Conservation (phyloP, 257 asterid genomes). For the Haberlea rhodopensis region DNA sequence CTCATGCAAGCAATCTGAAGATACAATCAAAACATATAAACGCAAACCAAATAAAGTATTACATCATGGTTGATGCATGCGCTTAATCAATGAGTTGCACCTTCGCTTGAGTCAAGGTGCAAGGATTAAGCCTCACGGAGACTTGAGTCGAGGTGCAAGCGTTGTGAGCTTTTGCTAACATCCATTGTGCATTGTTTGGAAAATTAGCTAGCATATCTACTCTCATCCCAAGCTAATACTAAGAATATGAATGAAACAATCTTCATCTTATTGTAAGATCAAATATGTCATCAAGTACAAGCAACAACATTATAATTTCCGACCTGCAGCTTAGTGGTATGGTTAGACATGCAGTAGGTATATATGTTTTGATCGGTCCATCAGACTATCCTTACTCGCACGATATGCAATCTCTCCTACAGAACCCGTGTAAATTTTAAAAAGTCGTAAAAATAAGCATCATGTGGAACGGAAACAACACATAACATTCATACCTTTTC, state of each 20-base stretch:
- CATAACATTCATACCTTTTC: constrained; percentile 44
- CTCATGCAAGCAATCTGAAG: too few species aligned
- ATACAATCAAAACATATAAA: too few species aligned
- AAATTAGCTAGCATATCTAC: neutral
- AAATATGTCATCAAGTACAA: neutral
- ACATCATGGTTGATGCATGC: too few species aligned
- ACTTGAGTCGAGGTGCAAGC: too few species aligned
- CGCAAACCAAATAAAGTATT: too few species aligned
- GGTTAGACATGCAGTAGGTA: constrained; percentile 48
- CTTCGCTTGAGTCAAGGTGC: too few species aligned
- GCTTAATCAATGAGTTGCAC: too few species aligned
- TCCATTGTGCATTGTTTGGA: too few species aligned
- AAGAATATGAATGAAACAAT: neutral
- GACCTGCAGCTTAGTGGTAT: constrained; percentile 71
- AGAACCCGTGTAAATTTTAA: neutral
- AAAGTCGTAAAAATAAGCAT: neutral
- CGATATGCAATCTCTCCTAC: constrained; percentile 68
- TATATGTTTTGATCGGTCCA: constrained; percentile 75
- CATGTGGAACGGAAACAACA: neutral
- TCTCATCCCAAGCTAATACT: neutral
- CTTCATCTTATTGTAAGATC: neutral
- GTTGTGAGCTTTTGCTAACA: too few species aligned
- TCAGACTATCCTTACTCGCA: constrained; percentile 67
- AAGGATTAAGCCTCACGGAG: too few species aligned
- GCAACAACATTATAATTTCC: constrained; percentile 4